Evolutionary conservation across 2,329 filamentous ascomycete species (phyloP).

Genomic region (Xylaria sp.): DNA sequence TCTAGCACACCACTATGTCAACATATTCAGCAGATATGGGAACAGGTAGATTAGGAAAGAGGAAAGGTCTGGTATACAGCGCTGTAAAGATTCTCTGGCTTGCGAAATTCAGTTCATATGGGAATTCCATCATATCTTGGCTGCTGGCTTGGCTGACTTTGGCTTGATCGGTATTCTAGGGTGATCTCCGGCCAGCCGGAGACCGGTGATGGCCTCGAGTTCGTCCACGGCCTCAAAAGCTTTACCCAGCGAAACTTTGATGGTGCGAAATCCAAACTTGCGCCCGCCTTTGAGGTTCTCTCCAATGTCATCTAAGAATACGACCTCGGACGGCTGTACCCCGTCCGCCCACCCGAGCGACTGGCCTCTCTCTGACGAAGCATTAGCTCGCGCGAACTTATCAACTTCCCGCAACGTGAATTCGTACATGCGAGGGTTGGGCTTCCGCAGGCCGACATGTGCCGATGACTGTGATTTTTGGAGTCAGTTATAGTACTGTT

Average conservation of each 20-base stretch:
- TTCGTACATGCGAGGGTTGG: conserved; percentile 80
- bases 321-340: conserved; percentile 70
- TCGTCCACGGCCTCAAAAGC: conserved; percentile 82
- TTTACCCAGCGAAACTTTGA: conserved; percentile 82
- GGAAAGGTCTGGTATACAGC: not conserved
- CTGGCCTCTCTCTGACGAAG: conserved; percentile 46
- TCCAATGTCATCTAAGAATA: conserved; percentile 95
- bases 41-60: too few relatives aligned
- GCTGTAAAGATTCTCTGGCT: not conserved
- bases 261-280: conserved; percentile 75
- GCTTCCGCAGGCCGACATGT: conserved; percentile 86
- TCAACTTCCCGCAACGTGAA: conserved; percentile 72
- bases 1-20: too few relatives aligned
- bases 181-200: conserved; percentile 64
- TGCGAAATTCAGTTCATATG: not conserved
- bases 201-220: conserved; percentile 75
- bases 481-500: not conserved
- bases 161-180: conserved; percentile 55
- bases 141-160: conserved; percentile 41
- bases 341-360: conserved; percentile 54
- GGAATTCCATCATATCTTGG: conserved; percentile 50
- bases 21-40: too few relatives aligned
- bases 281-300: conserved; percentile 85
- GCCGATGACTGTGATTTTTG: conserved; percentile 63
- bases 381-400: conserved; percentile 62